Evolutionary conservation across 768 basidiomycete genomes (phyloP).

Genomic region (Lentinula lateritia): DNA sequence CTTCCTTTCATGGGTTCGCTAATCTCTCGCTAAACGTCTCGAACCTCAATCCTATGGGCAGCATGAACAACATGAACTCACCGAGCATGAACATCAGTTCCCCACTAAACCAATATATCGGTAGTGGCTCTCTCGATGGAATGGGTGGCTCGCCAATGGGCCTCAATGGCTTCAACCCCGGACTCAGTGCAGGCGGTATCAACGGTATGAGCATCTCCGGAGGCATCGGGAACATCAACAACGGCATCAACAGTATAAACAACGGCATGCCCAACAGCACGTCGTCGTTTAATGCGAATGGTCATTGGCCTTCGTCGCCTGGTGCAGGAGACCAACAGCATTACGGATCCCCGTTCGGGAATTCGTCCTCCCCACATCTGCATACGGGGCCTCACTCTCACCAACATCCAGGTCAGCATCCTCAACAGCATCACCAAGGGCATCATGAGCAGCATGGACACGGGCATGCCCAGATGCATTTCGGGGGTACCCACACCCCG

Average conservation of each 20-base stretch:
- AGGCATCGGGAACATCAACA: background rate
- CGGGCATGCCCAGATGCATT: no score
- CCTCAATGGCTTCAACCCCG: no score
- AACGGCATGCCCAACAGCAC: background rate
- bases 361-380: background rate
- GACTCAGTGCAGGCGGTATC: no score
- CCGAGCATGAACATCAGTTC: background rate
- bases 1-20: constrained; percentile 20
- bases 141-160: background rate
- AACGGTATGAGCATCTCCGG: background rate
- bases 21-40: constrained; percentile 21
- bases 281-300: background rate
- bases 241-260: background rate
- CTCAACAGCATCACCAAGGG: background rate
- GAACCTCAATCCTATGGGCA: constrained; percentile 6
- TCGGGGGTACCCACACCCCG: background rate
- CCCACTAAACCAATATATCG: background rate
- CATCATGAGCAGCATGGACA: background rate
- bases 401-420: background rate
- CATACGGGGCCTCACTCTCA: background rate
- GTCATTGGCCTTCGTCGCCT: background rate
- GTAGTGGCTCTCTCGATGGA: background rate
- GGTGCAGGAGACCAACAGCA: background rate
- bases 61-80: background rate
- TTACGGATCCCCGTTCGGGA: background rate